phyloP scores from a whole-genome alignment of 1,139 yeast species.

The Zygotorulaspora mrakii region DNA sequence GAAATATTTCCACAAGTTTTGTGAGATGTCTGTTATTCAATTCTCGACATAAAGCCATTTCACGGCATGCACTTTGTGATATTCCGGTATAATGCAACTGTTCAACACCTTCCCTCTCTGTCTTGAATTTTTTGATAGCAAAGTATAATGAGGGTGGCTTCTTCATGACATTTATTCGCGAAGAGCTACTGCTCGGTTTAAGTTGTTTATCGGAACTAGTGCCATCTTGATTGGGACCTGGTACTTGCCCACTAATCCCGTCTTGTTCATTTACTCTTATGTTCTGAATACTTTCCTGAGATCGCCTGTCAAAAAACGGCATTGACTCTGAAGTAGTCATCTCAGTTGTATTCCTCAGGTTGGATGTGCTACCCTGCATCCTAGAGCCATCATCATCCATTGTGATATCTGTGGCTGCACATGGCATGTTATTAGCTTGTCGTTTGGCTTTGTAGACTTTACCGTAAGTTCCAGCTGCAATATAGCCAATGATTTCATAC shows the following conservation, averaged over 20 bases:
- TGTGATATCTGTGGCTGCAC: constrained; percentile 7
- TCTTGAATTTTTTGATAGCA: constrained; percentile 95
- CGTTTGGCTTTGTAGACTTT: constrained; percentile 86
- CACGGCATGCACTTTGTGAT: constrained; percentile 93
- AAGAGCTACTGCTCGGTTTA: constrained; percentile 5
- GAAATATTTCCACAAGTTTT: constrained; percentile 73
- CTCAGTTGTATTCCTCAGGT: constrained; percentile 4
- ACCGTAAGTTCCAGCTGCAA: constrained; percentile 98
- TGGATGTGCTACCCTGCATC: constrained; percentile 2
- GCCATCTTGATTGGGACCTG: constrained; percentile 4
- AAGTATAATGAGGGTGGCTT: constrained; percentile 35
- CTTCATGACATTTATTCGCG: constrained; percentile 12
- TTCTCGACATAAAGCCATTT: constrained; percentile 93
- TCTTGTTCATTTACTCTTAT: not conserved
- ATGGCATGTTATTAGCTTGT: constrained; percentile 35
- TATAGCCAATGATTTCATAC: constrained; percentile 87
- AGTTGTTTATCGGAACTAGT: constrained; percentile 1
- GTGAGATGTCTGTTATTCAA: constrained; percentile 76
- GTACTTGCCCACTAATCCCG: not conserved
- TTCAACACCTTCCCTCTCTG: constrained; percentile 87
- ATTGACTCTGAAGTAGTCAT: constrained; percentile 4
- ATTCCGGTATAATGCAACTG: constrained; percentile 88
- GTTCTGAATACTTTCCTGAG: constrained; percentile 5
- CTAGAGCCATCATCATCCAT: constrained; percentile 6
- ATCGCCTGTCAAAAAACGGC: not conserved